Base-by-base conservation (phyloP, 2,329 filamentous ascomycete species). In the Penicillium sp. region DNA sequence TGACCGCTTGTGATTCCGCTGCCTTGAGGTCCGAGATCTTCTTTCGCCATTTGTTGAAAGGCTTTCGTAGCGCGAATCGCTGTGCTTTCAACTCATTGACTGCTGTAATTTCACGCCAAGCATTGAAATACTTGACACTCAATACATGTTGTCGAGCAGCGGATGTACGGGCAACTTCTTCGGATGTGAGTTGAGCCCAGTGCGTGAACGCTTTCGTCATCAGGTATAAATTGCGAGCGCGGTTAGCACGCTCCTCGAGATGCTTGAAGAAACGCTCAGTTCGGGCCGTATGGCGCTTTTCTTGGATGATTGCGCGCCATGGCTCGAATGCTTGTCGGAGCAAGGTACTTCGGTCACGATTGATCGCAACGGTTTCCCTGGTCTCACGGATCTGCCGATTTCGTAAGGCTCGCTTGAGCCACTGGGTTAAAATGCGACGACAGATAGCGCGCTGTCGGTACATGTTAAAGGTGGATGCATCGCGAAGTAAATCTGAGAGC, bases 131-230 rank as follows among this genome's bases (percentile, higher is more conserved):
- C 45, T 80, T 79, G 10, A 79, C 80, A 45, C 84, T 76, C 44
- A 93, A 70, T 49, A 90, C 81, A 62, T 88, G 85, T 51, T 81
- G 75, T 51, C 85, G 77, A 16, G 86, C 87, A 34, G 81, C 75
- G 4, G 78, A 80, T 3, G 86, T 87, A 32, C 80, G 78, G 51
- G 81, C 77, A 13, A 82, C 73, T 59, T 87, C 80, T 11, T 86
- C 81, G 5, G 75, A 77, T 9, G 86, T 77, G 41, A 77, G 74
- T 44, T 78, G 77, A 9, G 79, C 78, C 88, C 88, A 94, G 53
- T 85, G 81, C 1, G 75, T 78, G 46, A 87, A 82, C 2, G 79
- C 77, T 62, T 81, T 84, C 3, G 76, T 78, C 47, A 85, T 66
- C 6, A 88, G 72, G 56, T 81, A 85, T 9, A 86, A 68, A 59